Evolutionary conservation across 1,284 basidiomycete genomes (phyloP).

Genomic region (Apiotrichum laibachii): DNA sequence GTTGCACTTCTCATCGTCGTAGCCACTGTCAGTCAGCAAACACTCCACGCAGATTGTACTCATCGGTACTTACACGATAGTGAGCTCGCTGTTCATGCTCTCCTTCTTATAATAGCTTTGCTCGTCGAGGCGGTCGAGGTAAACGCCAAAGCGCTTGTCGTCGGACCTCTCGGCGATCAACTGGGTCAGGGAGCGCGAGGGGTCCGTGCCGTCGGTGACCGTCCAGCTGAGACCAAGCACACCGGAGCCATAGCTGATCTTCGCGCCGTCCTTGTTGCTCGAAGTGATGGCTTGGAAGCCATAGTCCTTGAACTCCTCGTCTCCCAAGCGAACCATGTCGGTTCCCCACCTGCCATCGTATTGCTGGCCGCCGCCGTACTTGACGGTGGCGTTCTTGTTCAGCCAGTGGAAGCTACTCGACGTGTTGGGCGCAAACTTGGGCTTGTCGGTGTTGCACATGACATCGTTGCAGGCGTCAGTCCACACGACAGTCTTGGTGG

Average conservation of each 20-base stretch:
- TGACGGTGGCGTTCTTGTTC: neutral
- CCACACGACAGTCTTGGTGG: conserved; percentile 12
- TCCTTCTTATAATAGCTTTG: neutral
- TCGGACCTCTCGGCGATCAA: neutral
- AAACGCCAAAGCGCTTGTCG: conserved; percentile 1
- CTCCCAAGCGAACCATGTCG: neutral
- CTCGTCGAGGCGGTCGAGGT: neutral
- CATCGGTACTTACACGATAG: neutral
- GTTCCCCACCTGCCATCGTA: neutral
- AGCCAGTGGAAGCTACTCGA: neutral
- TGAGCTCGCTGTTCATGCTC: neutral
- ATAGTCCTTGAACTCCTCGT: neutral
- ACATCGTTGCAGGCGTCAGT: neutral
- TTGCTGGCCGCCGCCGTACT: neutral
- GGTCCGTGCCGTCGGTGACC: neutral
- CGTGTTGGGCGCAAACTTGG: neutral
- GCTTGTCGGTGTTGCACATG: neutral
- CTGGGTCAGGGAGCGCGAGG: neutral
- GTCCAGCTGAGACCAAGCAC: neutral
- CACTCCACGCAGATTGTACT: neutral
- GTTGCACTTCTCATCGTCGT: neutral
- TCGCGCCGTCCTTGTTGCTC: neutral
- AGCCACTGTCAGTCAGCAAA: neutral
- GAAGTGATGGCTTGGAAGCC: neutral
- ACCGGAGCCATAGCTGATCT: neutral